Base-by-base conservation (phyloP, 257 asterid species). In the Dorcoceras hygrometricum region DNA sequence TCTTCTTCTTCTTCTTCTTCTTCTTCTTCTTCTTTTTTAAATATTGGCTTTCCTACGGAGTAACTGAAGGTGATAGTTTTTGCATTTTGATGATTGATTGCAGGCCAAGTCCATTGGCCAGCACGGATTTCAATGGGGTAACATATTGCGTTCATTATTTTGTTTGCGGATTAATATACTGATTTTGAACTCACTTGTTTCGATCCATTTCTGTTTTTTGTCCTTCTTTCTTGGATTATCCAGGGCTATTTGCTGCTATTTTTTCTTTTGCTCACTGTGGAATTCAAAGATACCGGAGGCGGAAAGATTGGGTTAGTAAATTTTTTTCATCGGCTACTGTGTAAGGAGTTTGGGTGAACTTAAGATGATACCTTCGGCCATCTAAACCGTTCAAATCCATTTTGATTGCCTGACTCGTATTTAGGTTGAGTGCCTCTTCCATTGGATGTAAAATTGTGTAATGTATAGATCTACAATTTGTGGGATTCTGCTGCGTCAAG, bases 241-340 rank as follows among this genome's bases (percentile, higher is more conserved):
- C 31, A 92, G 98, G 93, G 73, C 66, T 92, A 10, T 87, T 92
- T 76, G 96, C 89, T 65, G 96, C 94, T 39, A 71, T 86, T 26
- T 89, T 89, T 80, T 82, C 93, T 66, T 86, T 87, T 66, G 61
- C 97, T 54, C 81, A 82, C 25, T 89, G 98, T 79, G 95, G 91
- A 70, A 39, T 90, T 50, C 93, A 90, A 81, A 83, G 89, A 63
- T 89, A 92, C 70, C 85, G 96, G 65, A 76, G 75, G 81, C 77
- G 65, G 81, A 81, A 83, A 63, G 98, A 92, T 81, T 86, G 94
- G 98, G 98, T 92, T 66, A 84, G 98, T 85, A 62, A 61, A 70
- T 62, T 19, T 25, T 70, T 63, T 54, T 55, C 59, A 57, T 29
- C 51, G 62, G 28, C 46, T 65, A 34, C 26, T 69, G 63, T 12